Evolutionary conservation across 306 rosid species (phyloP).

Genomic region (Castanea sativa): DNA sequence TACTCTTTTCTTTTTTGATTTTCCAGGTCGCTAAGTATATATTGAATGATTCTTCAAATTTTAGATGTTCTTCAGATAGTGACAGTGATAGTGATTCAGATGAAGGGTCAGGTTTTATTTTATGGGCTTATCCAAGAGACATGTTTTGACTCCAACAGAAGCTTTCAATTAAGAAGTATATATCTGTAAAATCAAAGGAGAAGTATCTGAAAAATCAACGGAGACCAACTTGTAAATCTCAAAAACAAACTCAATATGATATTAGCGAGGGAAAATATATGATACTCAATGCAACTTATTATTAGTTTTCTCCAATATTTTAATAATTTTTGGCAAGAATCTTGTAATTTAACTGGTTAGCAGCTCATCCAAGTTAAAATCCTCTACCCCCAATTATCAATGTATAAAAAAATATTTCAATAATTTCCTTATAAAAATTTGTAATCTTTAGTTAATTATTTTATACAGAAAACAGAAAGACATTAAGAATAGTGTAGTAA

Average conservation of each 20-base stretch:
- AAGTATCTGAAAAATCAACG: not conserved
- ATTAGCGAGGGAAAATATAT: not conserved
- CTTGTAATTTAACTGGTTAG: too few relatives aligned
- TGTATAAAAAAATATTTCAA: too few relatives aligned
- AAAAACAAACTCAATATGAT: not conserved
- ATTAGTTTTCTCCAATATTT: too few relatives aligned
- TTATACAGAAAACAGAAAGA: too few relatives aligned
- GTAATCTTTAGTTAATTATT: too few relatives aligned
- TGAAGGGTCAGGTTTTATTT: slow-evolving; percentile 37
- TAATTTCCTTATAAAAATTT: too few relatives aligned
- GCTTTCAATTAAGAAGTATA: slow-evolving; percentile 5
- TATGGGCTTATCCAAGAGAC: slow-evolving; percentile 65
- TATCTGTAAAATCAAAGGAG: not conserved
- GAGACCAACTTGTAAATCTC: not conserved
- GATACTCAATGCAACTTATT: too few relatives aligned
- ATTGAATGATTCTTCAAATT: slow-evolving; percentile 37
- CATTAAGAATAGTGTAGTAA: too few relatives aligned
- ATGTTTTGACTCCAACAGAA: slow-evolving; percentile 8
- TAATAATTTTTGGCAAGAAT: too few relatives aligned
- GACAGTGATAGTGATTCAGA: slow-evolving; percentile 81
- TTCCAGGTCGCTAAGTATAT: slow-evolving; percentile 70
- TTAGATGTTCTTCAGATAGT: slow-evolving; percentile 63
- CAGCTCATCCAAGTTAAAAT: too few relatives aligned
- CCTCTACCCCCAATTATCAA: too few relatives aligned
- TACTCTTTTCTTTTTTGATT: not conserved